Base-by-base conservation (phyloP, 2,329 filamentous ascomycete species). In the Rhexocercosporidium sp. region DNA sequence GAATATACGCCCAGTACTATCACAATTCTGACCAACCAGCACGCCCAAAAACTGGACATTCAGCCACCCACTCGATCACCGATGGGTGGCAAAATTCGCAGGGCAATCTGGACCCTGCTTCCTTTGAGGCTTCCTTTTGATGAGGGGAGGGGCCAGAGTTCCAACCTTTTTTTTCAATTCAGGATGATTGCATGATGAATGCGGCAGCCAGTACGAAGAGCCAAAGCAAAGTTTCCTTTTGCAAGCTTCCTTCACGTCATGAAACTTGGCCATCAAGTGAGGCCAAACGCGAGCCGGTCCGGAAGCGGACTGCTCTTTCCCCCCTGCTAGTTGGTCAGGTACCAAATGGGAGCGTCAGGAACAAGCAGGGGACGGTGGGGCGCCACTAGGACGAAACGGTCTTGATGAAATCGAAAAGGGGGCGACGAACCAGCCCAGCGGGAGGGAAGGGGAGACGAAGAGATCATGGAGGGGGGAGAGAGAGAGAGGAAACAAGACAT, bases 251-350 rank as follows among this genome's bases (percentile, higher is more conserved):
- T 60, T 60, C 57, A 60, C 39, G 57, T 60, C 57, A 60, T 60
- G 57, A 60, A 60, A 60, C 57, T 47, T 46, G 57, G 57, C 39
- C 57, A 27, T 20, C 22, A 16, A 41, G 22, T 29, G 39, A 60
- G 20, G 25, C 57, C 57, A 59, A 59, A 59, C 37, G 57, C 57
- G 57, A 46, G 57, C 57, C 57, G 57, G 57, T 22, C 57, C 57
- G 44, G 44, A 47, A 47, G 44, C 44, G n/a, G 44, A 47, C 44
- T 20, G 41, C 14, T 44, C 11, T n/a, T 57, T 25, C 34, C 20
- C 51, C 31, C 31, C 31, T 25, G 31, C 16, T 20, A 57, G 31
- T 31, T 31, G 49, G 49, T 57, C 54, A 57, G 54, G 54, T 57
- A 57, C 54, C 53, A 39, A 57, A 57, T 57, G 54, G 34, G 54